Base-by-base conservation (phyloP, 2,329 filamentous ascomycete species). In the Pyrenophora graminea region DNA sequence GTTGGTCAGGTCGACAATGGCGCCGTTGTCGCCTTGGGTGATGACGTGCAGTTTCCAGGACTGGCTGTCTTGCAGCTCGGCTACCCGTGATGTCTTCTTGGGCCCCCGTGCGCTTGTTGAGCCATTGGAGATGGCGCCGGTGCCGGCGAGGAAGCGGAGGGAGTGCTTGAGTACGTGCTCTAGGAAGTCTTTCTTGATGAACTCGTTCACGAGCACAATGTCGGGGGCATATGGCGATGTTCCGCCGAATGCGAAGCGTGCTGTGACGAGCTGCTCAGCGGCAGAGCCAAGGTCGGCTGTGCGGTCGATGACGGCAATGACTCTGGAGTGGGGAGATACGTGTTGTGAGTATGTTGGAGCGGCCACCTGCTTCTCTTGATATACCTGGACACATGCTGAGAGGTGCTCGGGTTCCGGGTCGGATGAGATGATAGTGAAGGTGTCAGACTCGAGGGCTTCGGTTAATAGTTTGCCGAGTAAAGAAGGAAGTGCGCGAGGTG, bases 191-290 rank as follows among this genome's bases (percentile, higher is more conserved):
- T 80, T 76, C 70, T 82, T 81, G 3, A 78, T 74, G 51, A 80
- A 87, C 55, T 87, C 85, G 53, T 87, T 85, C n/a, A 88, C 84
- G 0, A 87, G 69, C 0, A 87, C 80, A 0, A 86, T 25, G 59
- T 87, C 84, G 0, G 85, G 85, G 0, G 83, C 80, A 61, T 86
- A 87, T 0, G 83, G 77, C 1, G 84, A 86, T 2, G 69, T 74
- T 2, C 84, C 84, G 1, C 79, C 74, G 25, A 85, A 82, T 12
- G 72, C 70, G 58, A 86, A 82, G 2, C 83, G 75, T 1, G 84
- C 82, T 0, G 71, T 73, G 0, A 81, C 77, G 1, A 87, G 72
- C 2, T 77, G 74, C 48, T 76, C 70, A 1, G 85, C 85, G 0
- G 85, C 83, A 2, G 69, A 61, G 5, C 75, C 64, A 1, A 87